Evolutionary conservation across 2,329 filamentous ascomycete genomes (phyloP).

Genomic region (Alternaria sp.): DNA sequence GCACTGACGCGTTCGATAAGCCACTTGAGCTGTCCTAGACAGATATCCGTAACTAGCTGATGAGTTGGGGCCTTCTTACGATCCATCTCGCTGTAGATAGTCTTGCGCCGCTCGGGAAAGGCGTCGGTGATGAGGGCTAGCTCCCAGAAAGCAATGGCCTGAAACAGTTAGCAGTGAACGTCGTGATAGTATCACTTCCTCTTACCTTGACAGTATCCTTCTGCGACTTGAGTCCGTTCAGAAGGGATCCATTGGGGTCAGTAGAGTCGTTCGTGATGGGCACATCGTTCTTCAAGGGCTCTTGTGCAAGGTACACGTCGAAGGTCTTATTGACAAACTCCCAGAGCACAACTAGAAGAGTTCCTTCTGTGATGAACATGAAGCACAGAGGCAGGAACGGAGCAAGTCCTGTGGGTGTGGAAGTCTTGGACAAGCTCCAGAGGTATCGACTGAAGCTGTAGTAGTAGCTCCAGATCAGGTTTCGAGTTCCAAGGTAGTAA

Average conservation of each 20-base stretch:
- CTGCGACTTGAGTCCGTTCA: constrained; percentile 84
- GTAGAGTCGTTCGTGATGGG: constrained; percentile 85
- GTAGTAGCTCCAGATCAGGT: constrained; percentile 57
- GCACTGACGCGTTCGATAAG: constrained; percentile 72
- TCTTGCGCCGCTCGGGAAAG: constrained; percentile 76
- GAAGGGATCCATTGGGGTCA: constrained; percentile 87
- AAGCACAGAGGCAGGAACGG: constrained; percentile 61
- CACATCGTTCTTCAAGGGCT: constrained; percentile 82
- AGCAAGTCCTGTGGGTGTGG: constrained; percentile 65
- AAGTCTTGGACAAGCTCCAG: constrained; percentile 74
- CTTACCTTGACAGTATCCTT: constrained; percentile 75
- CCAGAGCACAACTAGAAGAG: constrained; percentile 76
- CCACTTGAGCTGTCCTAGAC: constrained; percentile 71
- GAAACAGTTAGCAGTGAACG: constrained; percentile 12
- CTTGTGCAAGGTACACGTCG: constrained; percentile 77
- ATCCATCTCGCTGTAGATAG: constrained; percentile 87
- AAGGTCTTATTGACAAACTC: constrained; percentile 78
- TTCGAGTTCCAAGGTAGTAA: constrained; percentile 41
- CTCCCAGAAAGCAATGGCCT: constrained; percentile 92
- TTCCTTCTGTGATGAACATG: constrained; percentile 62
- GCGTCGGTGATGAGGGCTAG: constrained; percentile 78
- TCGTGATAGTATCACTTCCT: background rate
- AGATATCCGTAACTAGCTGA: constrained; percentile 76
- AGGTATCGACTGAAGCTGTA: constrained; percentile 74
- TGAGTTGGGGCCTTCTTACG: constrained; percentile 80